Base-by-base conservation (phyloP, 2,329 filamentous ascomycete species). In the Cercospora sojina region DNA sequence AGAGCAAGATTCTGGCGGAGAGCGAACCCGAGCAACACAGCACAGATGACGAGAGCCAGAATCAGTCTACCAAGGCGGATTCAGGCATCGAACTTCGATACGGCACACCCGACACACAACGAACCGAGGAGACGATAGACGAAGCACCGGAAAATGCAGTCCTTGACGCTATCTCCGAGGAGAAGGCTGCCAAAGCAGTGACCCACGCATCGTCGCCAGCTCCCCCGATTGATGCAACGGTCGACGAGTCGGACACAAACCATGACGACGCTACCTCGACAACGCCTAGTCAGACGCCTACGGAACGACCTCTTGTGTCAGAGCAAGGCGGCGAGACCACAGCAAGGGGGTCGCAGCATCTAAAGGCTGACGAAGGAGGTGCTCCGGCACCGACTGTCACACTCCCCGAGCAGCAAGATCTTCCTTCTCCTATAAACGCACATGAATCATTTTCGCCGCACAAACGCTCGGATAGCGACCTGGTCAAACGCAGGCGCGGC, bases 31-130 rank as follows among this genome's bases (percentile, higher is more conserved):
- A 65, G 38, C 65, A 53, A 23, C 23, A 59, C 31, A 64, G 56
- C 49, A 67, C 67, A 35, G 69, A 68, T 53, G 69, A 73, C 32
- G 67, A 70, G 20, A 67, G 49, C n/a, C 67, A 71, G 23, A 59
- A 69, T 9, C 62, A 71, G 29, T 77, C 79, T 2, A 79, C 81
- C 25, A 83, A 85, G 65, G 79, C 83, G 25, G 87, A 88, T 71
- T 87, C 86, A 43, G 85, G 81, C 12, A 82, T 87, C 66, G 84
- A 82, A 29, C 80, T 88, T 65, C 83, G 86, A 55, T 72, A 74
- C 41, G 66, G 70, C 13, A 64, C 65, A 12, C 64, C 59, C n/a
- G 64, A 69, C 55, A 62, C 64, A 5, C 63, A 67, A 57, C 59
- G 62, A 27, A 67, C 64, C 8, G 64, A 64, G 18, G 60, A 69